Conservation (phyloP, 2,329 filamentous ascomycete species). For the Ascochyta clinopodiicola region DNA sequence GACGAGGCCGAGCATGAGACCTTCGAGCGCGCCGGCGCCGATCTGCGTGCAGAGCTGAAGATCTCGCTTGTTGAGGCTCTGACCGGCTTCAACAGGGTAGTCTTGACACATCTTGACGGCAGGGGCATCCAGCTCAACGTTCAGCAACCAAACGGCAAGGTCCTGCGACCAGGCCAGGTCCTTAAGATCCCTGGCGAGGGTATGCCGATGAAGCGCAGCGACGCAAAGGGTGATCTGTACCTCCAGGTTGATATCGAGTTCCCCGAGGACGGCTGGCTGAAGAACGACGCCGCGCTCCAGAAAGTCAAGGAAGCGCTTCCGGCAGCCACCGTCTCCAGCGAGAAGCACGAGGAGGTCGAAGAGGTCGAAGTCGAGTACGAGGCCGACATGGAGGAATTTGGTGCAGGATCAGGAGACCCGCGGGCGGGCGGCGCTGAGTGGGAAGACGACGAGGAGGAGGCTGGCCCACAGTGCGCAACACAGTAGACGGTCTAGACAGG, state of each 20-base stretch:
- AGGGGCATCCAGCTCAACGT: constrained; percentile 84
- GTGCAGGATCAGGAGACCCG: constrained; percentile 72
- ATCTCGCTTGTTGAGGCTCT: constrained; percentile 85
- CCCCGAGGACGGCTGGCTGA: constrained; percentile 83
- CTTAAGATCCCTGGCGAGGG: constrained; percentile 88
- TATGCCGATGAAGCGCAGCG: constrained; percentile 90
- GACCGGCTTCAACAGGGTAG: constrained; percentile 86
- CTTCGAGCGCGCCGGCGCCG: constrained; percentile 83
- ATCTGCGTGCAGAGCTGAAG: constrained; percentile 81
- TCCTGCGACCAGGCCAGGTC: constrained; percentile 82
- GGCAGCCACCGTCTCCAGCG: constrained; percentile 57
- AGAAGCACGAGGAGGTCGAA: constrained; percentile 75
- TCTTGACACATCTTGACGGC: constrained; percentile 91
- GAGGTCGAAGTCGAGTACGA: constrained; percentile 88
- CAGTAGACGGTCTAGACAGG: constrained; percentile 59
- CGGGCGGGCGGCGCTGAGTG: constrained; percentile 71
- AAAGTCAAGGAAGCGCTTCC: constrained; percentile 79
- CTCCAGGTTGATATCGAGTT: constrained; percentile 86
- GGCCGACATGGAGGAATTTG: constrained; percentile 84
- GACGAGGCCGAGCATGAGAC: constrained; percentile 80
- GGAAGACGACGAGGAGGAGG: constrained; percentile 69
- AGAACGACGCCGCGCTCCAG: constrained; percentile 71
- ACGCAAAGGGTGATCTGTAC: constrained; percentile 85
- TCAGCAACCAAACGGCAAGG: constrained; percentile 72
- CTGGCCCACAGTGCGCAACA: constrained; percentile 73